These are phyloP conservation scores for Blastocystis sp. DNA, from an alignment of 352 stramenopile species.

Conservation along the genomic window DNA sequence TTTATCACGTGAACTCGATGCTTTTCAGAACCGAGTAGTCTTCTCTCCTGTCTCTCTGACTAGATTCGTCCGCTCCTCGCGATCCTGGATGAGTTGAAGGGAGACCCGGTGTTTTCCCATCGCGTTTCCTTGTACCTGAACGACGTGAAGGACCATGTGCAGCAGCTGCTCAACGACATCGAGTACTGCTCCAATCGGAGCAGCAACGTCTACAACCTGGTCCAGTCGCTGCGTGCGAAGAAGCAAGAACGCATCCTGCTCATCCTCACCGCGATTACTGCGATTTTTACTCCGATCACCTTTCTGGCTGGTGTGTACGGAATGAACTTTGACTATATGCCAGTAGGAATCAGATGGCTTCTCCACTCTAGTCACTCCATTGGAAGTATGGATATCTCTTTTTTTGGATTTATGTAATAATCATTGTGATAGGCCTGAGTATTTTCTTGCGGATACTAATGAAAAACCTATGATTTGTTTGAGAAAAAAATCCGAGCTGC, in stretches of 20 bases:
- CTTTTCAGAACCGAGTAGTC: slow-evolving; percentile 4
- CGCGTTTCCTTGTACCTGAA: slow-evolving; percentile 49
- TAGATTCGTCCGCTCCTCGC: neutral
- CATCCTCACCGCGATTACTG: slow-evolving; percentile 54
- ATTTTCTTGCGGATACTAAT: neutral
- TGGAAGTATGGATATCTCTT: slow-evolving; percentile 6
- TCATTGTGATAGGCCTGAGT: neutral
- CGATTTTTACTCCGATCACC: slow-evolving; percentile 56
- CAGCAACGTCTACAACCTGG: slow-evolving; percentile 50
- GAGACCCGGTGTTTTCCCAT: neutral
- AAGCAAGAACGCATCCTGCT: slow-evolving; percentile 43
- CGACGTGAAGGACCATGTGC: slow-evolving; percentile 45
- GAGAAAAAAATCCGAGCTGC: neutral
- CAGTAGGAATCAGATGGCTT: neutral
- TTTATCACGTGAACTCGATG: slow-evolving; percentile 29
- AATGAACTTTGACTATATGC: slow-evolving; percentile 63
- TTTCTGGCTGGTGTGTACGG: slow-evolving; percentile 61
- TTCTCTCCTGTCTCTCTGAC: no score
- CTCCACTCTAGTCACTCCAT: slow-evolving; percentile 15
- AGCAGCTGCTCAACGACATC: slow-evolving; percentile 50
- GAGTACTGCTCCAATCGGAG: slow-evolving; percentile 55
- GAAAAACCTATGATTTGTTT: slow-evolving; percentile 10
- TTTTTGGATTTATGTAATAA: slow-evolving; percentile 54
- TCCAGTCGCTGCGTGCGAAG: slow-evolving; percentile 7
- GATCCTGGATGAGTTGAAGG: neutral